A percentile compares a stretch with the other conserved stretches of the same genome.
phyloP scores from a whole-genome alignment of 2,329 filamentous ascomycete species.

The Cercospora beticola region DNA sequence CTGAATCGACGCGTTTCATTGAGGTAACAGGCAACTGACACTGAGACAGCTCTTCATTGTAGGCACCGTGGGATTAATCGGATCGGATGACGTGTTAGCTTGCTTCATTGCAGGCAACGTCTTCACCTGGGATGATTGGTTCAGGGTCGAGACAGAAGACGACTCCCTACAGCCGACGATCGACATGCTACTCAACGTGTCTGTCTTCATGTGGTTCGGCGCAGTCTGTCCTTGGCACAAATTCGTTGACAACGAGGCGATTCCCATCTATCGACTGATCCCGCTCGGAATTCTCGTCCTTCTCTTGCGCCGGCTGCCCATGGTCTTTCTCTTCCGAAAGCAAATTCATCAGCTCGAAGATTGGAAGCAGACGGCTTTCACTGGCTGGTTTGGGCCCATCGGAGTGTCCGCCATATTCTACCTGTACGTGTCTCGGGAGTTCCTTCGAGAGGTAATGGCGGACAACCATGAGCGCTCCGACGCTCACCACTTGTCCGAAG shows the following conservation, averaged over 20 bases:
- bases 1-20: conserved; percentile 18
- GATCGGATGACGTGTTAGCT: conserved; percentile 84
- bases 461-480: conserved; percentile 64
- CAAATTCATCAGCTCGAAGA: conserved; percentile 76
- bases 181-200: conserved; percentile 88
- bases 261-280: conserved; percentile 72
- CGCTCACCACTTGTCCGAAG: conserved; percentile 63
- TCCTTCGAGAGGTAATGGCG: conserved; percentile 59
- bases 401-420: conserved; percentile 91
- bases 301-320: conserved; percentile 72
- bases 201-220: conserved; percentile 85
- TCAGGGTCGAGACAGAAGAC: conserved; percentile 81
- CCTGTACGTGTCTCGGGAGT: conserved; percentile 76
- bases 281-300: conserved; percentile 73
- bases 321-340: conserved; percentile 71
- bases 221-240: conserved; percentile 77
- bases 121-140: conserved; percentile 84
- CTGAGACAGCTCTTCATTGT: conserved; percentile 68
- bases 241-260: conserved; percentile 67
- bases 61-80: conserved; percentile 82
- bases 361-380: conserved; percentile 73
- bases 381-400: conserved; percentile 91
- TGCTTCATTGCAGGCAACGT: conserved; percentile 90
- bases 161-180: conserved; percentile 93
- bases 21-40: not conserved